Evolutionary conservation across 495 filamentous ascomycete species (phyloP), one percentile per base, ranked within the genome.

Genomic region (Evansstolkia leycettana): DNA sequence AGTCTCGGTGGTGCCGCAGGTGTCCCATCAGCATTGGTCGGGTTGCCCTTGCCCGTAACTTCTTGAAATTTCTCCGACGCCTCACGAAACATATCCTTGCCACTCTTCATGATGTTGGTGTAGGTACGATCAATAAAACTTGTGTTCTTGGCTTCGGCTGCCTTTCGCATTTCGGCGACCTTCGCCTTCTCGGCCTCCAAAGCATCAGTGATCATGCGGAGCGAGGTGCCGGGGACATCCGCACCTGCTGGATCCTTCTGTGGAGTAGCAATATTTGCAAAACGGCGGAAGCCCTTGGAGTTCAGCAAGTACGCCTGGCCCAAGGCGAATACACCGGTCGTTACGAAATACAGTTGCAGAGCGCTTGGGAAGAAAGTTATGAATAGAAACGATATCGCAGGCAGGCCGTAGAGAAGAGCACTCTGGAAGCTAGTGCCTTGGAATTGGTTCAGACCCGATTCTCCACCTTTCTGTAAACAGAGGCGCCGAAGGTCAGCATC

Each of bases 321-420:
- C 17, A 73, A 42, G 11, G 75, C 70, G 18, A 83, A 55, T 0
- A 69, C 1, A 34, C 74, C 68, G 1, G 75, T 64, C 14, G 64
- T 36, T 28, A 70, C 47, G 59, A 98, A 87, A 55, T 79, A 83
- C 28, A 84, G 57, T 47, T 87, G 81, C 5, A 93, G 44, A 5
- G 65, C 72, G 9, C 74, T 75, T 0, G 89, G 82, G 50, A 80
- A 64, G 47, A 58, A 76, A 3, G 62, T 46, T 30, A 82, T 78
- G 45, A 87, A 70, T 7, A 65, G 7, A 17, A 82, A 62, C 15
- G 74, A 70, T 2, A 89, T 7, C 0, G 65, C 50, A 7, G 85
- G 79, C 4, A 94, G 37, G 13, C 63, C 64, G 24, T 72, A 65
- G 8, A 60, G 37, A 46, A 93, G 57, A 0, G 59, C 33, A 37